Percentiles rank a stretch among this genome's conserved stretches.
phyloP scores from a whole-genome alignment of 495 filamentous ascomycete genomes.

The Neurospora tetraspora region DNA sequence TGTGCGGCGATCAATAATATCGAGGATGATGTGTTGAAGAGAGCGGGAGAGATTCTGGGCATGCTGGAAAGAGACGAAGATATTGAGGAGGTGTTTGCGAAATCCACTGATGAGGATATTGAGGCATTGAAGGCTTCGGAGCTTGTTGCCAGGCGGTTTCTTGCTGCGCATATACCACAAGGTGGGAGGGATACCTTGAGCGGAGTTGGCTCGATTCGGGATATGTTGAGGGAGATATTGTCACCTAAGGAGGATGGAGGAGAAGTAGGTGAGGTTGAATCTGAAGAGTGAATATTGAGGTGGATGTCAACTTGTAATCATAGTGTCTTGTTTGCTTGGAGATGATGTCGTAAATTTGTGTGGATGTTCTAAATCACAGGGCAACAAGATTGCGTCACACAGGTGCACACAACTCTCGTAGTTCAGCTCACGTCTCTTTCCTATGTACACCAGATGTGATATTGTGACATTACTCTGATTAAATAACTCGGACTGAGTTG shows the following conservation, averaged over 20 bases:
- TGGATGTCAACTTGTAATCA: neutral
- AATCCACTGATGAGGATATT: slow-evolving; percentile 8
- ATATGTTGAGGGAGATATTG: neutral
- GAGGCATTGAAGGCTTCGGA: slow-evolving; percentile 6
- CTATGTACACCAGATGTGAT: too few relatives aligned
- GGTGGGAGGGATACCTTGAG: neutral
- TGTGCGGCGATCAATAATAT: slow-evolving; percentile 83
- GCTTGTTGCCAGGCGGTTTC: slow-evolving; percentile 9
- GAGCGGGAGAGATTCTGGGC: slow-evolving; percentile 66
- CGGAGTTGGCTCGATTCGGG: neutral
- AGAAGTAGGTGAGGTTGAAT: neutral
- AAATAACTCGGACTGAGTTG: neutral
- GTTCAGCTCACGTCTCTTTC: too few relatives aligned
- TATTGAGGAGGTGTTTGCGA: slow-evolving; percentile 9
- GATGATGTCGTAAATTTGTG: too few relatives aligned
- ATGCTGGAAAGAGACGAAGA: slow-evolving; percentile 51
- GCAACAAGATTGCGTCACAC: too few relatives aligned
- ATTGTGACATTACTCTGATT: neutral
- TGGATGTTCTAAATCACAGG: too few relatives aligned
- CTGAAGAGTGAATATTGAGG: neutral
- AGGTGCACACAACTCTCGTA: too few relatives aligned
- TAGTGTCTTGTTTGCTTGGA: too few relatives aligned
- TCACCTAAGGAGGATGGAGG: neutral
- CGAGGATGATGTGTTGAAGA: slow-evolving; percentile 55
- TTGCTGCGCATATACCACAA: slow-evolving; percentile 3